A percentile compares a stretch with the other conserved stretches of the same genome.
Evolutionary conservation across 139 green algal species (phyloP).

Genomic region (Bryopsis sp.): DNA sequence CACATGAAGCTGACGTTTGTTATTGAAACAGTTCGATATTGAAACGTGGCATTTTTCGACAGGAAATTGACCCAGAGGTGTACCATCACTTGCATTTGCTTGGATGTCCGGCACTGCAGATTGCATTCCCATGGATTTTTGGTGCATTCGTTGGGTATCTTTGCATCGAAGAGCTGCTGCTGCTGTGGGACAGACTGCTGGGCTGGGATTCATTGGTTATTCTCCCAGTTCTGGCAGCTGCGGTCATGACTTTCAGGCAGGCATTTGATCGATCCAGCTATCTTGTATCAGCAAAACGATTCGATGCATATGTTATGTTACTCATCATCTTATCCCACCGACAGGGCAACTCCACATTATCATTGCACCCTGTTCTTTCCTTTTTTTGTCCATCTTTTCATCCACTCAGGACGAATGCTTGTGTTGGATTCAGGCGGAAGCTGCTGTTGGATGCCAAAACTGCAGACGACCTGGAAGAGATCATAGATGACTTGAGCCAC

Average conservation of each 20-base stretch:
- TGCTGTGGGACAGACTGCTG: neutral
- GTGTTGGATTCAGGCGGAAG: neutral
- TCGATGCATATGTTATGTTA: neutral
- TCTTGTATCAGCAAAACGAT: neutral
- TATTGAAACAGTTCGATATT: too few relatives aligned
- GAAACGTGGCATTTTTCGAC: too few relatives aligned
- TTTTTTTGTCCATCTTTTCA: neutral
- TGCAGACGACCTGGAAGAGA: neutral
- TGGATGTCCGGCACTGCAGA: neutral
- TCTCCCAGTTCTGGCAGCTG: neutral
- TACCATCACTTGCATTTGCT: neutral
- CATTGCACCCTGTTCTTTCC: neutral
- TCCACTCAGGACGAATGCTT: neutral
- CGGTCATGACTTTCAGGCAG: neutral
- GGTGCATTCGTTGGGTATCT: neutral
- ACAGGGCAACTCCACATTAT: neutral
- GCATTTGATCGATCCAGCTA: too few relatives aligned
- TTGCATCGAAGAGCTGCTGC: neutral
- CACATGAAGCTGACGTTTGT: too few relatives aligned
- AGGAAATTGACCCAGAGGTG: neutral
- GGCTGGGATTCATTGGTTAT: neutral
- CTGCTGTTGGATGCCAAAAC: neutral
- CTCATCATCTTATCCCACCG: neutral
- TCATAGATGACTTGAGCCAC: neutral
- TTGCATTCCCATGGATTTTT: neutral